Base-by-base conservation (phyloP, 2,329 filamentous ascomycete genomes). In the Eurotiales sp. region DNA sequence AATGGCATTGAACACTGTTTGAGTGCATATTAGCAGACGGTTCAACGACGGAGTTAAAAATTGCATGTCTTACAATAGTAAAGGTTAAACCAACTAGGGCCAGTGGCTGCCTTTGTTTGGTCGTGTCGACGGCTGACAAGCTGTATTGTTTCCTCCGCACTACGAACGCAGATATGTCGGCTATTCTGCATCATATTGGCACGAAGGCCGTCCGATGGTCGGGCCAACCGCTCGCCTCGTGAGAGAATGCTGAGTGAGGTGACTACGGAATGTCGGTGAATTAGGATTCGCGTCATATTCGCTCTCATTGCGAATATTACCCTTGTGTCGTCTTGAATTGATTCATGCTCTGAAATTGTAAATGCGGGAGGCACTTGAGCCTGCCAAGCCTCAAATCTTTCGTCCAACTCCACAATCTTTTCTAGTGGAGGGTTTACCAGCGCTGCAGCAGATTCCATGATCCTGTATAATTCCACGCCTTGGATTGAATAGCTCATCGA, bases 141-240 rank as follows among this genome's bases (percentile, higher is more conserved):
- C 36, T 44, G 51, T 39, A 54, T 50, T 10, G 42, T 54, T 25
- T 54, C 51, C 42, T 54, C 41, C 36, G 51, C 51, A 14, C 46
- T 54, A 7, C 51, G 51, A 25, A 54, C 46, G 21, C 51, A 54
- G 19, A 54, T 54, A 12, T 50, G 46, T 40, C 51, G 29, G 36
- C 51, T 54, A 11, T 50, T 54, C 19, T 54, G 51, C 47, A 54
- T 46, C 51, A 54, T 50, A 40, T 49, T 54, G 21, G 51, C 47
- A 23, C 51, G 46, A n/a, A 54, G 34, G n/a, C 51, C 47, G 36
- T 50, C 51, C 19, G 41, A 36, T 12, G 47, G 37, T 14, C 40
- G 46, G 21, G 22, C 23, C 2, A 43, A 15, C 22, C 27, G 41
- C 29, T 50, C 47, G 21, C 51, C 42, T 17, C 29, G 42, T 41